Base-by-base conservation (phyloP, 164 flowering plant species). In the Annona cherimola region DNA sequence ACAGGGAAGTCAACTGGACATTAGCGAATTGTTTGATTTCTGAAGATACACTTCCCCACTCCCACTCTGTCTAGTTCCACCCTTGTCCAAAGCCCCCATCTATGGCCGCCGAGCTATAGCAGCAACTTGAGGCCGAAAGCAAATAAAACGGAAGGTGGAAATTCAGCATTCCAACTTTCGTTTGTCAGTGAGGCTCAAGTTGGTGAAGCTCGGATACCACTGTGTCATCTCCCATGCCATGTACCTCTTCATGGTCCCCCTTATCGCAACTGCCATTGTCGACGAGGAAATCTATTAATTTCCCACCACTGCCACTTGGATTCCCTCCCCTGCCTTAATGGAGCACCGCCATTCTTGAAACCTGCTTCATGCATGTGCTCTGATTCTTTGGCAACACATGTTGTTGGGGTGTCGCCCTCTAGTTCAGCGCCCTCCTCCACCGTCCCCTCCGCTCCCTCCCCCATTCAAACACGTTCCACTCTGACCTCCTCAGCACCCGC, bases 141-240 rank as follows among this genome's bases (percentile, higher is more conserved):
- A 46, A 67, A 45, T 1, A n/a, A n/a, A n/a, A n/a, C n/a, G n/a
- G n/a, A n/a, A 54, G 40, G 26, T n/a, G 5, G 43, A 46, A 42
- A 19, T 14, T 4, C 3, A 41, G 14, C n/a, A 85, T 87, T 3
- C 89, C 4, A 89, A 88, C 73, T 88, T 86, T 76, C 83, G 77
- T 45, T 79, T 82, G 45, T 83, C 89, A 0, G 76, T 88, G 4
- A 86, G 82, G 73, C 79, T 88, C 60, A 86, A 86, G 69, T 86
- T 85, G 75, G 92, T 86, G 46, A 88, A 88, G 81, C 91, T 88
- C 66, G 91, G 91, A 8, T 88, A 86, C 72, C 91, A 86, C 72
- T 80, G 80, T 64, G 82, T 88, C 40, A 85, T 86, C 60, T 83
- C 92, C 62, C 88, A 86, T 79, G 87, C 85, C 68, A 86, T 86